A percentile compares a stretch with the other conserved stretches of the same genome.
phyloP scores from a whole-genome alignment of 2,329 filamentous ascomycete species.

The Aspergillus terreus region DNA sequence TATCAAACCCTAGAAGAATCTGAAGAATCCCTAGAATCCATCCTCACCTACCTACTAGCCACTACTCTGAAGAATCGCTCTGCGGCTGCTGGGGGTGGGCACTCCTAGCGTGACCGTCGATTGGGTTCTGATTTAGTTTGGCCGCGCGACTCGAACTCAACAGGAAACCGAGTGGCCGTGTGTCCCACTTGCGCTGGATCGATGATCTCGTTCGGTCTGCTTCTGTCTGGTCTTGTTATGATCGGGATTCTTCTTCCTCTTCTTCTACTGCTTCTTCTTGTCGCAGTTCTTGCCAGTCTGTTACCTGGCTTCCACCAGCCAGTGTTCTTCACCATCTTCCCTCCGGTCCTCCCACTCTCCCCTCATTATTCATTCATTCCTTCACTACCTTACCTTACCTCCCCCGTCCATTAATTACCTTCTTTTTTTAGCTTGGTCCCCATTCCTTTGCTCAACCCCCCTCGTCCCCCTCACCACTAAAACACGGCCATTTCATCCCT shows the following conservation, averaged over 20 bases:
- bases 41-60: background rate
- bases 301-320: background rate
- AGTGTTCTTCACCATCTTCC: background rate
- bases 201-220: slow-evolving; percentile 7
- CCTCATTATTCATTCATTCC: background rate
- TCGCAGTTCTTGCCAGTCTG: background rate
- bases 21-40: background rate
- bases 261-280: slow-evolving; percentile 10
- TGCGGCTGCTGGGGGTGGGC: slow-evolving; percentile 7
- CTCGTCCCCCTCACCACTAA: slow-evolving; percentile 12
- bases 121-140: background rate
- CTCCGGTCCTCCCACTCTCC: background rate
- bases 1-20: too few species aligned
- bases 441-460: slow-evolving; percentile 6
- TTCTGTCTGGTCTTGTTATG: slow-evolving; percentile 1
- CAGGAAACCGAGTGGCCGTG: slow-evolving; percentile 10
- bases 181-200: slow-evolving; percentile 18
- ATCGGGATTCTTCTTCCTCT: slow-evolving; percentile 14
- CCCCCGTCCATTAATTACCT: slow-evolving; percentile 13
- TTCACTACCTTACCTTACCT: slow-evolving; percentile 1
- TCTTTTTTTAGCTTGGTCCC: slow-evolving; percentile 1
- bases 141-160: slow-evolving; percentile 9
- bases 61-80: background rate
- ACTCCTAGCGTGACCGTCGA: slow-evolving; percentile 2
- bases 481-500: slow-evolving; percentile 7